These are phyloP conservation scores for Trichoderma harzianum DNA, from an alignment of 2,329 filamentous ascomycete genomes.

Conservation along the genomic window DNA sequence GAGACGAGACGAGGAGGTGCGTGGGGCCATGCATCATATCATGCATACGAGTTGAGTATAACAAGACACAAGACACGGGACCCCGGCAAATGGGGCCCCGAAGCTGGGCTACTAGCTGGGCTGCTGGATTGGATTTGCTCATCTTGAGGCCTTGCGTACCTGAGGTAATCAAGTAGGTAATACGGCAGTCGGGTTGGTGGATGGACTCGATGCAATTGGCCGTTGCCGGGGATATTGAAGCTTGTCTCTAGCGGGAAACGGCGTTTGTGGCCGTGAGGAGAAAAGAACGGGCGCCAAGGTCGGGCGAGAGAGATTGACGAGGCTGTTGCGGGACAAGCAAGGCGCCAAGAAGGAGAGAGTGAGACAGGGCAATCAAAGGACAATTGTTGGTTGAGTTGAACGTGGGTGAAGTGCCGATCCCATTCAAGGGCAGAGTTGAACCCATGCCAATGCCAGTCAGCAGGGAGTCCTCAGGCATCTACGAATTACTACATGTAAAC, in stretches of 20 bases:
- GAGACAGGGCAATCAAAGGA: background rate
- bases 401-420: background rate
- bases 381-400: background rate
- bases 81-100: background rate
- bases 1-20: background rate
- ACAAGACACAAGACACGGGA: slow-evolving; percentile 12
- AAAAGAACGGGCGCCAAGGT: background rate
- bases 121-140: background rate
- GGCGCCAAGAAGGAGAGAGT: background rate
- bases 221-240: background rate
- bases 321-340: background rate
- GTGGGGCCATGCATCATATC: background rate
- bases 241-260: background rate
- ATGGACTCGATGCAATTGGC: background rate
- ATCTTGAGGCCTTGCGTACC: background rate
- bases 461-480: background rate
- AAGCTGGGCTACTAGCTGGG: background rate
- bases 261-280: background rate
- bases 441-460: background rate
- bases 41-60: background rate
- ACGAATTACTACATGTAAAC: background rate
- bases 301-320: background rate
- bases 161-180: background rate
- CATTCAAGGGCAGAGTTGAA: background rate
- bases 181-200: background rate